These are phyloP conservation scores for Candida sp. DNA, from an alignment of 1,139 yeast genomes.

Conservation along the genomic window DNA sequence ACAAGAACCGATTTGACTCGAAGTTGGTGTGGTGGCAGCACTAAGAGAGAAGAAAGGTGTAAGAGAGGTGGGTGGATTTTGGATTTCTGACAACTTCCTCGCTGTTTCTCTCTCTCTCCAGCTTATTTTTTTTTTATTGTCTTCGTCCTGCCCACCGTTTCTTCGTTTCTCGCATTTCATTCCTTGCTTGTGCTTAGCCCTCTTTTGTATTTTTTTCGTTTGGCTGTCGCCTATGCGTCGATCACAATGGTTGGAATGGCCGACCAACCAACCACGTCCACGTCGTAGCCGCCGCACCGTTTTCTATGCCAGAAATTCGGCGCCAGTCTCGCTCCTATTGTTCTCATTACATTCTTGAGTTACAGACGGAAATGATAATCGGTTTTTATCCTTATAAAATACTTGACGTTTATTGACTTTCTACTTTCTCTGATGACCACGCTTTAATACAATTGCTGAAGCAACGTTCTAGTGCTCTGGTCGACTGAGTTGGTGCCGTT, in stretches of 20 bases:
- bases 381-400: not conserved
- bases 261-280: not conserved
- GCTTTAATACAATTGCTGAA: not conserved
- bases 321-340: too few species aligned
- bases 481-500: not conserved
- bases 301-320: not conserved
- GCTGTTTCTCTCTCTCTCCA: not conserved
- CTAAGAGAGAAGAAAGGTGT: not conserved
- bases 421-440: not conserved
- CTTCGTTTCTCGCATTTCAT: not conserved
- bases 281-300: not conserved
- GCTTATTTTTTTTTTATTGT: not conserved
- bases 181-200: too few species aligned
- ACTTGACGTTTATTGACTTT: not conserved
- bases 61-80: not conserved
- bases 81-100: not conserved
- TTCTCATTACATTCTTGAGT: not conserved
- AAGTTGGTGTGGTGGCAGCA: not conserved
- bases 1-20: not conserved
- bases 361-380: not conserved
- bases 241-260: not conserved
- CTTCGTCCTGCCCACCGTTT: not conserved
- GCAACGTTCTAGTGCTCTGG: not conserved
- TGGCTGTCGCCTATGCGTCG: not conserved
- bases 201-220: not conserved